Evolutionary conservation across 2,329 filamentous ascomycete species (phyloP), one percentile per base, ranked within the genome.

Genomic region (Colletotrichum somersetense): DNA sequence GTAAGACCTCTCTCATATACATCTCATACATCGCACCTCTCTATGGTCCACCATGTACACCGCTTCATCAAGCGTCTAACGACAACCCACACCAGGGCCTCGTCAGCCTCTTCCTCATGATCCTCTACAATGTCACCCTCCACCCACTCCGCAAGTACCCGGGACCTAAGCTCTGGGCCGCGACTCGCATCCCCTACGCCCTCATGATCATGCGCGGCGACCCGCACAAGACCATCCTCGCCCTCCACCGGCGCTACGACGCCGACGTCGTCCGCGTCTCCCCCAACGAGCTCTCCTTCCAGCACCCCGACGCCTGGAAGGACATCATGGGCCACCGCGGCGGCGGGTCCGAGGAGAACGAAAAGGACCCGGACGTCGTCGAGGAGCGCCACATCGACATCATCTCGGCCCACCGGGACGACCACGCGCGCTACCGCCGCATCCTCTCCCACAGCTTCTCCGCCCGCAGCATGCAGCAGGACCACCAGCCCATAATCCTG

Each of bases 201-300:
- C 20, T 64, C 16, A 65, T 65, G 66, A 20, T 64, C 48, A 20
- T 64, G 55, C 66, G 69, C 69, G 79, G 80, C 57, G 74, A 74
- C 20, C 70, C 79, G 1, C 74, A 76, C 55, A 77, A 76, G 44
- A 74, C 76, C 40, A 72, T 80, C 53, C 76, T 76, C 38, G 73
- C 69, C 6, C 76, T 74, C 6, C 78, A 80, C 44, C 63, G 74
- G 18, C 16, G 55, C 3, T 80, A 80, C 62, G 78, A 77, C 63
- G 38, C 55, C 18, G 73, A 76, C 30, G 77, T 85, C 1, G 78
- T 87, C 20, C 81, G 85, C 6, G 74, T 83, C 11, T 78, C 76
- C 0, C 84, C 85, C 0, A 79, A 81, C 40, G 76, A 80, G 44
- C 79, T 87, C 8, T 80, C 81, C 5, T 85, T 84, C 69, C 80